These are phyloP conservation scores for Areca catechu DNA, from an alignment of 176 grass and related monocot genomes.

Conservation along the genomic window DNA sequence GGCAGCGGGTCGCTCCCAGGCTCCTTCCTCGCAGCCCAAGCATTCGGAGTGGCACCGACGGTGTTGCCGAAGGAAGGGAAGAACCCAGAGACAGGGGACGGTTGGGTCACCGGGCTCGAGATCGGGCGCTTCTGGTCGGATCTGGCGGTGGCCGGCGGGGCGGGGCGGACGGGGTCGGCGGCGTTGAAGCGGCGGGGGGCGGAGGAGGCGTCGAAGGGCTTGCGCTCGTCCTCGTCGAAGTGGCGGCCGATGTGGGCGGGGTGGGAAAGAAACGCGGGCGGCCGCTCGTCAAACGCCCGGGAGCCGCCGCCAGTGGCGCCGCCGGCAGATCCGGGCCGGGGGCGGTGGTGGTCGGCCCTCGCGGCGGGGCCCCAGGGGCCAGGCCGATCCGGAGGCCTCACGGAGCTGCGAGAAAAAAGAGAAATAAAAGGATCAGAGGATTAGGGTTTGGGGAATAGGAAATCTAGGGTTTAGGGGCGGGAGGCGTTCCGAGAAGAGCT, in stretches of 20 bases:
- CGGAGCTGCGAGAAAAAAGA: constrained; percentile 38
- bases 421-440: not conserved
- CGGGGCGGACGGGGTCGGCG: constrained; percentile 12
- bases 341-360: constrained; percentile 18
- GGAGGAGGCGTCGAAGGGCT: constrained; percentile 62
- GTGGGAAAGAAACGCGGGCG: constrained; percentile 40
- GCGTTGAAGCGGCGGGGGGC: constrained; percentile 22
- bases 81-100: not conserved
- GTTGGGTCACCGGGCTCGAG: constrained; percentile 5
- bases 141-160: constrained; percentile 24
- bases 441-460: not conserved
- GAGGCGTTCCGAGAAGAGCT: not conserved
- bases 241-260: constrained; percentile 61
- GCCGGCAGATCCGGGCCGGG: constrained; percentile 25
- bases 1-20: constrained; percentile 21
- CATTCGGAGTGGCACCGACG: constrained; percentile 22
- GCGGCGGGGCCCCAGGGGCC: constrained; percentile 2
- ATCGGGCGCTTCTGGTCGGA: constrained; percentile 26
- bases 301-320: constrained; percentile 30
- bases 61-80: not conserved
- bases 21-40: constrained; percentile 65
- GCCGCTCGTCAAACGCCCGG: constrained; percentile 17
- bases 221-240: constrained; percentile 98
- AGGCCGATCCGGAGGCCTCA: constrained; percentile 42
- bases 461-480: not conserved